phyloP scores from a whole-genome alignment of 306 rosid species.

The Hippophae gyantsensis region DNA sequence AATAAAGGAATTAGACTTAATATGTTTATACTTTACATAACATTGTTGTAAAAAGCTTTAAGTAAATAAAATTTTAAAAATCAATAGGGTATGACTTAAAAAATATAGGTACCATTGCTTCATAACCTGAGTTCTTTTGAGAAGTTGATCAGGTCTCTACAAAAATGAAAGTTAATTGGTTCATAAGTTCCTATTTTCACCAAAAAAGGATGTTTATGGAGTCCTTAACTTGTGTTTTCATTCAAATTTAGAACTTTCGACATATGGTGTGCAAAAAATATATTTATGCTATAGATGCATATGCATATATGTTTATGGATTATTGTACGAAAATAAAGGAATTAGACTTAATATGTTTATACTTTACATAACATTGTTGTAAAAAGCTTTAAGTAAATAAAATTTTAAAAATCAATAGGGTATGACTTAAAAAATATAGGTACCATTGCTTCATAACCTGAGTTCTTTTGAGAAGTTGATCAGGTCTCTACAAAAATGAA shows the following conservation, averaged over 20 bases:
- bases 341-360: neutral
- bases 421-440: too few relatives aligned
- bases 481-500: constrained; percentile 66
- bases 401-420: too few relatives aligned
- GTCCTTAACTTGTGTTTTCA: constrained; percentile 1
- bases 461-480: constrained; percentile 82
- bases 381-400: too few relatives aligned
- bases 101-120: too few relatives aligned
- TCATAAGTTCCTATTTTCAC: constrained; percentile 12
- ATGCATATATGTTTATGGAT: neutral
- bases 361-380: too few relatives aligned
- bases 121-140: constrained; percentile 91
- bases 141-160: constrained; percentile 90
- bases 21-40: neutral
- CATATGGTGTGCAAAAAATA: neutral
- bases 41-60: too few relatives aligned
- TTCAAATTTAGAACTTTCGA: neutral
- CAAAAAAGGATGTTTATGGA: constrained; percentile 3
- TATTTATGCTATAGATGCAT: neutral
- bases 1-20: neutral
- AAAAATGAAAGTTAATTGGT: constrained; percentile 18
- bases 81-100: too few relatives aligned
- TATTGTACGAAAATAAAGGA: neutral
- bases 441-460: constrained; percentile 98
- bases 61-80: too few relatives aligned